Evolutionary conservation across 2,329 filamentous ascomycete genomes (phyloP).

Genomic region (Colletotrichum orbiculare): DNA sequence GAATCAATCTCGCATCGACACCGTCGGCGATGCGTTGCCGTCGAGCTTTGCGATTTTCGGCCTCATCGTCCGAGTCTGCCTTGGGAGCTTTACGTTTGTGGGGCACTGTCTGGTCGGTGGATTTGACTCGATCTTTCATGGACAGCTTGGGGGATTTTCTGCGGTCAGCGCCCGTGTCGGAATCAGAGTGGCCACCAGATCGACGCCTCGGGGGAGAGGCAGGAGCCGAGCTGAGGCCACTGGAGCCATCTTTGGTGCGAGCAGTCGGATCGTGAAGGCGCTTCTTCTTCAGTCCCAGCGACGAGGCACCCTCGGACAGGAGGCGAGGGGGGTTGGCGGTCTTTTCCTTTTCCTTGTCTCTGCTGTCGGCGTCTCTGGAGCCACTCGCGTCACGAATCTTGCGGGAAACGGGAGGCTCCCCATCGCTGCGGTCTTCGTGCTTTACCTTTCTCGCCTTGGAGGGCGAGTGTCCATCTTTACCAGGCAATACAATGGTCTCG

Average conservation of each 20-base stretch:
- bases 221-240: constrained; percentile 68
- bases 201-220: constrained; percentile 61
- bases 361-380: constrained; percentile 50
- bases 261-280: constrained; percentile 52
- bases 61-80: constrained; percentile 68
- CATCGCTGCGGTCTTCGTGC: constrained; percentile 72
- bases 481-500: constrained; percentile 76
- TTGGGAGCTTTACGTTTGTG: constrained; percentile 66
- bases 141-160: constrained; percentile 55
- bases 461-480: constrained; percentile 72
- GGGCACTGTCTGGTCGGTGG: constrained; percentile 58
- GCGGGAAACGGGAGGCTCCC: constrained; percentile 56
- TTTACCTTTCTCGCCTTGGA: constrained; percentile 73
- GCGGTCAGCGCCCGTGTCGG: constrained; percentile 65
- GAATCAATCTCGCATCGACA: constrained; percentile 28
- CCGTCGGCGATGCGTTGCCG: constrained; percentile 62
- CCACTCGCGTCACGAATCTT: constrained; percentile 47
- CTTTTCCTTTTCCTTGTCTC: constrained; percentile 49
- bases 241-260: constrained; percentile 63
- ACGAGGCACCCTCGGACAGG: constrained; percentile 41
- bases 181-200: constrained; percentile 57
- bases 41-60: constrained; percentile 63
- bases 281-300: constrained; percentile 59
- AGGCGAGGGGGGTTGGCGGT: constrained; percentile 44
- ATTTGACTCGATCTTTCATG: constrained; percentile 59